Base-by-base conservation (phyloP, 2,329 filamentous ascomycete genomes). In the Sporothrix euskadiensis region DNA sequence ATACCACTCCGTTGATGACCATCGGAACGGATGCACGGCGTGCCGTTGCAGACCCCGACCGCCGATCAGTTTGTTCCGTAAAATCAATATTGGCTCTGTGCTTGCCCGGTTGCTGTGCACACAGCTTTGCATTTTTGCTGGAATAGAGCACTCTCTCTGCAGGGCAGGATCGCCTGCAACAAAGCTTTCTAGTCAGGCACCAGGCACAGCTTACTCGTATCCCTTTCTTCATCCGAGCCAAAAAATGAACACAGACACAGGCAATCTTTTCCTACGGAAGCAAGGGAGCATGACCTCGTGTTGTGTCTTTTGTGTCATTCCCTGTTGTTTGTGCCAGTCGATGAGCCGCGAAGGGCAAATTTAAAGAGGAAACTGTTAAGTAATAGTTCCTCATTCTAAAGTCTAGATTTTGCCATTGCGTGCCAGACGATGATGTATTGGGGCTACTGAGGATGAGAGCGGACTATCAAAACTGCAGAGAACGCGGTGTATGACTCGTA, bases 201-300 rank as follows among this genome's bases (percentile, higher is more conserved):
- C 35, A 26, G 22, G 52, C 52, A 26, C n/a, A 56, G 14, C 44
- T 16, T 49, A 35, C 3, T 19, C 12, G 44, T 56, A 26, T 61
- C 59, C 35, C 59, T 44, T 65, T 26, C 59, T 16, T 65, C 35
- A n/a, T 44, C 39, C 9, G 35, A 65, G 10, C 59, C 7, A 56
- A 39, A 26, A 26, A 44, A 26, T 26, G 8, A 65, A 44, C 35
- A n/a, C 59, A 41, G 59, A 63, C 59, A 35, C 59, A 44, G 9
- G 19, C 4, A n/a, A 65, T 44, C 59, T 39, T 59, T 14, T 59
- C 44, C 44, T 14, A 26, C 4, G 14, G 22, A 66, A 47, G 61
- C 61, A 66, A 66, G 61, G 57, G 61, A 26, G 61, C 39, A 4
- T 47, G 39, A 44, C 39, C 61, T 66, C 39, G 61, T 39, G 26